phyloP scores from a whole-genome alignment of 768 basidiomycete genomes.

The Leucosporidium yakuticum region DNA sequence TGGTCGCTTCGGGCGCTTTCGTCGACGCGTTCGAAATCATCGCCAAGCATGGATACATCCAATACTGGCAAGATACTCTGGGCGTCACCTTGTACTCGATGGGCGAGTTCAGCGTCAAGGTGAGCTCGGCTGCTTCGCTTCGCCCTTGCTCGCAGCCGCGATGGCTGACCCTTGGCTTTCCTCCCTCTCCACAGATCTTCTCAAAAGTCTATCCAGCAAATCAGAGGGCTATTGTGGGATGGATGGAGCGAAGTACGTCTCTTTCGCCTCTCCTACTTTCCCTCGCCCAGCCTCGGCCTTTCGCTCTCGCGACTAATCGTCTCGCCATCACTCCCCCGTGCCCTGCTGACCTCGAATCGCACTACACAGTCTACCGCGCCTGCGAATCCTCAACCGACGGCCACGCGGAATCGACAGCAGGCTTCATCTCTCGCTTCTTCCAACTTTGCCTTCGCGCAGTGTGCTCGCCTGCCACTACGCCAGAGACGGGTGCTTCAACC shows the following conservation, averaged over 20 bases:
- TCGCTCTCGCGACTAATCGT: no score
- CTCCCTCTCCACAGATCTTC: neutral
- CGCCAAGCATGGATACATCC: neutral
- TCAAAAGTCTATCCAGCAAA: constrained; percentile 2
- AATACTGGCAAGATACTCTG: constrained; percentile 18
- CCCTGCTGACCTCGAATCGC: no score
- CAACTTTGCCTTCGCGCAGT: constrained; percentile 20
- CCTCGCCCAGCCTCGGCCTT: neutral
- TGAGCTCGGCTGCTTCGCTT: neutral
- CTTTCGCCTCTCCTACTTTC: neutral
- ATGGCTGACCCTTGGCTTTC: neutral
- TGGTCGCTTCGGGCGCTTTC: constrained; percentile 3
- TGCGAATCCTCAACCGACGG: constrained; percentile 19
- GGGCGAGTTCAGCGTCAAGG: constrained; percentile 19
- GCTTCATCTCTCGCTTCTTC: constrained; percentile 31
- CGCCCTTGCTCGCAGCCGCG: neutral
- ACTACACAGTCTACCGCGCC: constrained; percentile 28
- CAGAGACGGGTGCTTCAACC: neutral
- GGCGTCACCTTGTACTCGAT: constrained; percentile 6
- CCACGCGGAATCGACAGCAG: constrained; percentile 13
- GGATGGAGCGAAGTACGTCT: constrained; percentile 13
- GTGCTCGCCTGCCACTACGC: constrained; percentile 8
- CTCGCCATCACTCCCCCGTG: no score
- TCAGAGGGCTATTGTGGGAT: constrained; percentile 9
- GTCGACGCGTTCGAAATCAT: constrained; percentile 13